phyloP scores from a whole-genome alignment of 371 early-diverging fungal species.

The Apophysomyces sp. region DNA sequence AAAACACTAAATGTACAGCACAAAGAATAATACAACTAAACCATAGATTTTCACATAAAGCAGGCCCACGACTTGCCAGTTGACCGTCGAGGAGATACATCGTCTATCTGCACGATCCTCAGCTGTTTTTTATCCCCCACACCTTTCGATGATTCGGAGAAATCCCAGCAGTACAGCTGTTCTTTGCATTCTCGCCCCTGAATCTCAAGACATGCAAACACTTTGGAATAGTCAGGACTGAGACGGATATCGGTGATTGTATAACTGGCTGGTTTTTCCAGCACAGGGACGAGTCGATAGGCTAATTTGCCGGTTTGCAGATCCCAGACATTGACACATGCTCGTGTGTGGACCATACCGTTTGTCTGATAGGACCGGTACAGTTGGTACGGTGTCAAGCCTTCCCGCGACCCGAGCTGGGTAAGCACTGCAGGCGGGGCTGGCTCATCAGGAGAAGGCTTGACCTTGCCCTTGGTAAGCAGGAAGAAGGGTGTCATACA shows the following conservation, averaged over 20 bases:
- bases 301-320: constrained; percentile 48
- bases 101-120: constrained; percentile 14
- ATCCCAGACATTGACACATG: constrained; percentile 60
- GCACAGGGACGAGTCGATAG: constrained; percentile 38
- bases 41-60: constrained; percentile 27
- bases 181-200: constrained; percentile 24
- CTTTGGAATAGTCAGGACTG: constrained; percentile 26
- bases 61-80: constrained; percentile 41
- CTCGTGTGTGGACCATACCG: constrained; percentile 18
- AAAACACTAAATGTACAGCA: too few relatives aligned
- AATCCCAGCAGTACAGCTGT: constrained; percentile 40
- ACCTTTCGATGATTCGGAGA: constrained; percentile 1
- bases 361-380: constrained; percentile 27
- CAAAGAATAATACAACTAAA: too few relatives aligned
- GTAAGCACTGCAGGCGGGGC: constrained; percentile 14
- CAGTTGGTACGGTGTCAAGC: constrained; percentile 41
- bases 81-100: not conserved
- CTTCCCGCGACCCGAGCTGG: constrained; percentile 7
- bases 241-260: constrained; percentile 40
- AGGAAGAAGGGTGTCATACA: constrained; percentile 58
- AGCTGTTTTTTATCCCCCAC: not conserved
- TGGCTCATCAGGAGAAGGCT: not conserved
- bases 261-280: constrained; percentile 18
- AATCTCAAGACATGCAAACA: constrained; percentile 35
- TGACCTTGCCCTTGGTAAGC: constrained; percentile 44